Percentiles rank a stretch among this genome's conserved stretches.
Evolutionary conservation across 148 eudicot genomes (phyloP).

Genomic region (Dianthus caryophyllus): DNA sequence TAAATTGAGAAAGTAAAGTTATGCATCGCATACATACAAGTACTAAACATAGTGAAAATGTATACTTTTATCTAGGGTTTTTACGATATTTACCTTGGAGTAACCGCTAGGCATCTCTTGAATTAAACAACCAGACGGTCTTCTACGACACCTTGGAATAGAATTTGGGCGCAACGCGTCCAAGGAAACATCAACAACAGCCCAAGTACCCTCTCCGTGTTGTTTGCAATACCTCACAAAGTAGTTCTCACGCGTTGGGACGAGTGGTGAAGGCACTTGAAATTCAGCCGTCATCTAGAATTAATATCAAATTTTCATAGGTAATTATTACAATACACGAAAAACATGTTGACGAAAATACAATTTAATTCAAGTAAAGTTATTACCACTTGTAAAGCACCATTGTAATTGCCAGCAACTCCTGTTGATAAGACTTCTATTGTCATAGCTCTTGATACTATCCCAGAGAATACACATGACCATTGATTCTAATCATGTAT

Average conservation of each 20-base stretch:
- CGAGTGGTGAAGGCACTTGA: constrained; percentile 84
- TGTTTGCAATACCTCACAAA: constrained; percentile 86
- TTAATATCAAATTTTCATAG: not conserved
- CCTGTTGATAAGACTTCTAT: constrained; percentile 85
- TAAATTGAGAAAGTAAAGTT: too few relatives aligned
- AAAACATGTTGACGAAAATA: not conserved
- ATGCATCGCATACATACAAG: too few relatives aligned
- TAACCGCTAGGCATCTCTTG: constrained; percentile 87
- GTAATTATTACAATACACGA: not conserved
- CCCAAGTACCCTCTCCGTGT: constrained; percentile 81
- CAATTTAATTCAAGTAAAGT: constrained; percentile 42
- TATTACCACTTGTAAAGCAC: constrained; percentile 90
- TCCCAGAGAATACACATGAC: constrained; percentile 65
- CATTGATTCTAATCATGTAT: constrained; percentile 59
- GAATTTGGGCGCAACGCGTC: constrained; percentile 62
- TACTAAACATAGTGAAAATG: too few relatives aligned
- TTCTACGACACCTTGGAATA: constrained; percentile 53
- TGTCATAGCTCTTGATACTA: constrained; percentile 84
- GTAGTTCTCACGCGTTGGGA: constrained; percentile 87
- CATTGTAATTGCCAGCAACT: constrained; percentile 89
- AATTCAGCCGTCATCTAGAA: constrained; percentile 88
- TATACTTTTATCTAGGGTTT: too few relatives aligned
- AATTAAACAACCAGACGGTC: constrained; percentile 92
- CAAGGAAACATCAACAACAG: constrained; percentile 80
- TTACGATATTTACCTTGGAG: constrained; percentile 53